Evolutionary conservation across 2,329 filamentous ascomycete species (phyloP).

Genomic region (Dactylonectria estremocensis): DNA sequence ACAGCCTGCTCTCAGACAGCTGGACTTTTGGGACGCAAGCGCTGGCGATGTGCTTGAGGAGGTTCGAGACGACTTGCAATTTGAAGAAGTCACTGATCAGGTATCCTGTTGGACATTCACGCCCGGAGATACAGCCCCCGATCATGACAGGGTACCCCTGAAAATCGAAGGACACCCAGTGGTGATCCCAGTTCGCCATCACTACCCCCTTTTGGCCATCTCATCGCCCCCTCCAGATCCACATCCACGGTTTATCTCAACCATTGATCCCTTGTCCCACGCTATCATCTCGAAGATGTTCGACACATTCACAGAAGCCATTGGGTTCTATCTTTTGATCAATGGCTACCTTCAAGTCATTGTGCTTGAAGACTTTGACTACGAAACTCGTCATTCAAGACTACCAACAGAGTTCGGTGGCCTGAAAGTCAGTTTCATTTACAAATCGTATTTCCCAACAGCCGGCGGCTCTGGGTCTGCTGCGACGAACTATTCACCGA

Average conservation of each 20-base stretch:
- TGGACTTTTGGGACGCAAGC: too few relatives aligned
- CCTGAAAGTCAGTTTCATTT: slow-evolving; percentile 1
- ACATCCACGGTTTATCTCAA: not conserved
- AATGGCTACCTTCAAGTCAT: slow-evolving; percentile 8
- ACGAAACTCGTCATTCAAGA: not conserved
- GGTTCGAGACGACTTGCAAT: not conserved
- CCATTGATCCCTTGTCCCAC: not conserved
- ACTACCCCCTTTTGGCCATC: not conserved
- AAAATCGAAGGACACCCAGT: slow-evolving; percentile 1
- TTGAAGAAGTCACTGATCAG: not conserved
- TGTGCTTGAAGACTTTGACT: slow-evolving; percentile 5
- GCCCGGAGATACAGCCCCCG: not conserved
- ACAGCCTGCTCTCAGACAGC: too few relatives aligned
- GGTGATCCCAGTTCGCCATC: slow-evolving; percentile 3
- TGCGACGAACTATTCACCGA: not conserved
- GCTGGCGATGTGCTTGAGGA: not conserved
- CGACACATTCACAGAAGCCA: not conserved
- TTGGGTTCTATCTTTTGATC: slow-evolving; percentile 10
- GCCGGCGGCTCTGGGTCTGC: not conserved
- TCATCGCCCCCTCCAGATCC: slow-evolving; percentile 2
- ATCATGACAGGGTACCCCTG: slow-evolving; percentile 17
- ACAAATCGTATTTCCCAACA: not conserved
- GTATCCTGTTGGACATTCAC: not conserved
- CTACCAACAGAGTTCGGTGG: slow-evolving; percentile 1
- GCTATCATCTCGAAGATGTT: not conserved